phyloP scores from a whole-genome alignment of 352 stramenopile species.

The Globisporangium carolinianum region DNA sequence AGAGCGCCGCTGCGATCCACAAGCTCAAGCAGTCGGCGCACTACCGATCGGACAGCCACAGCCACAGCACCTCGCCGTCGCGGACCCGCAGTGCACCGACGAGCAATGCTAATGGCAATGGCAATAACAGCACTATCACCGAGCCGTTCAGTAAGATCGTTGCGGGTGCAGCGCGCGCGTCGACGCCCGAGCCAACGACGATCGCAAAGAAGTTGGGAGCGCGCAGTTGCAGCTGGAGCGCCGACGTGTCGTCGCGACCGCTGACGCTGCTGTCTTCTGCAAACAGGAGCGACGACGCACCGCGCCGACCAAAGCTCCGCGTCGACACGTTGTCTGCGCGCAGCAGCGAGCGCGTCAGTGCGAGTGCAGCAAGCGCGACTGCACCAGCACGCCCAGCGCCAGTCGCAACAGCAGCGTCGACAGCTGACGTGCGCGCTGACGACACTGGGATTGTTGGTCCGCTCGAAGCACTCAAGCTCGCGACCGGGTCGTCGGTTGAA shows the following conservation, averaged over 20 bases:
- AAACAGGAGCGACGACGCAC: conserved; percentile 3
- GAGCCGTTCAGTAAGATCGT: conserved; percentile 54
- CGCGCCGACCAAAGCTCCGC: conserved; percentile 31
- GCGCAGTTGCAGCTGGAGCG: conserved; percentile 4
- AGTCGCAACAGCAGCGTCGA: conserved; percentile 8
- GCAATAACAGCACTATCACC: not conserved
- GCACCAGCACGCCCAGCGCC: not conserved
- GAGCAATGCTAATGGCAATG: no score
- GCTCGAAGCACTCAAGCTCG: conserved; percentile 64
- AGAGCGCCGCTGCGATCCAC: conserved; percentile 66
- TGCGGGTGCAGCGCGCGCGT: conserved; percentile 10
- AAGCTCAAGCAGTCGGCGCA: conserved; percentile 42
- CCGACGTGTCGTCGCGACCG: not conserved
- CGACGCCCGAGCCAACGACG: not conserved
- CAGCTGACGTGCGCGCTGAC: not conserved
- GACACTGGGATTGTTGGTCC: conserved; percentile 37
- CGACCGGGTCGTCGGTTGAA: conserved; percentile 48
- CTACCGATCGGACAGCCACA: conserved; percentile 8
- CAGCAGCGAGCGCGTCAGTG: no score
- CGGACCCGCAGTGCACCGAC: conserved; percentile 7
- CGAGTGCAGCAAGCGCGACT: no score
- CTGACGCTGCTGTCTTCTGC: not conserved
- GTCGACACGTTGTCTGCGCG: conserved; percentile 32
- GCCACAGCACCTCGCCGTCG: conserved; percentile 17
- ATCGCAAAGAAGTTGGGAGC: conserved; percentile 7